phyloP scores from a whole-genome alignment of 805 yeast genomes.

The Myxozyma melibiosi region DNA sequence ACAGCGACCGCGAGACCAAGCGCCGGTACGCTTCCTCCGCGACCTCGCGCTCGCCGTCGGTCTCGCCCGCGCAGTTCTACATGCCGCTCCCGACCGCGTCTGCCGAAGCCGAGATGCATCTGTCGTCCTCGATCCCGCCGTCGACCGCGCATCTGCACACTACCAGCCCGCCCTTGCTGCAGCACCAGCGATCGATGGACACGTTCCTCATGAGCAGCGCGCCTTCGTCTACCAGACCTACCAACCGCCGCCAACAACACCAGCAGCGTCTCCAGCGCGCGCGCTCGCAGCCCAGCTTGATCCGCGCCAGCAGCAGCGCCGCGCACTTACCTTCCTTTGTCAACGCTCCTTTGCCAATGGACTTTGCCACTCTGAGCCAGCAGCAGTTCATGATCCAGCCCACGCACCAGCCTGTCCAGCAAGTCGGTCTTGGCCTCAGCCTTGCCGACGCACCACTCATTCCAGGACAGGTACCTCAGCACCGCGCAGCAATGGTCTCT shows the following conservation, averaged over 20 bases:
- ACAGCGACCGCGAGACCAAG: slow-evolving; percentile 9
- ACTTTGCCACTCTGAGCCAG: background rate
- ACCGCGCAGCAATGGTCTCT: background rate
- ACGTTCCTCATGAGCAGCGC: slow-evolving; percentile 3
- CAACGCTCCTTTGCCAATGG: background rate
- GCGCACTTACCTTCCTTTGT: background rate
- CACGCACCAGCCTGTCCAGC: background rate
- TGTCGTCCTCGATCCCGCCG: background rate
- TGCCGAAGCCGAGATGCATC: background rate
- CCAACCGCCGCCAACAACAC: slow-evolving; percentile 5
- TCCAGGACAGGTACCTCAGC: background rate
- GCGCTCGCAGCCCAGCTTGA: slow-evolving; percentile 12
- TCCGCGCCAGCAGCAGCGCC: slow-evolving; percentile 2
- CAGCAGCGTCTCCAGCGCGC: slow-evolving; percentile 18
- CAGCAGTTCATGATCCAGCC: slow-evolving; percentile 4
- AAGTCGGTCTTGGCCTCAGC: slow-evolving; percentile 4
- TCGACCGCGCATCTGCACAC: background rate
- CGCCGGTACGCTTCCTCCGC: slow-evolving; percentile 6
- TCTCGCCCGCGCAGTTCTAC: slow-evolving; percentile 8
- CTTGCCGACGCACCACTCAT: slow-evolving; percentile 1
- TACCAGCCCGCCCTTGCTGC: slow-evolving; percentile 5
- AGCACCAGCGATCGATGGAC: slow-evolving; percentile 12
- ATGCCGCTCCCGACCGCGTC: slow-evolving; percentile 1
- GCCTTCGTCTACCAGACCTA: background rate
- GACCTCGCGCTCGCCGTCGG: slow-evolving; percentile 4